These are phyloP conservation scores for Haberlea rhodopensis DNA, from an alignment of 257 asterid species.

Conservation along the genomic window DNA sequence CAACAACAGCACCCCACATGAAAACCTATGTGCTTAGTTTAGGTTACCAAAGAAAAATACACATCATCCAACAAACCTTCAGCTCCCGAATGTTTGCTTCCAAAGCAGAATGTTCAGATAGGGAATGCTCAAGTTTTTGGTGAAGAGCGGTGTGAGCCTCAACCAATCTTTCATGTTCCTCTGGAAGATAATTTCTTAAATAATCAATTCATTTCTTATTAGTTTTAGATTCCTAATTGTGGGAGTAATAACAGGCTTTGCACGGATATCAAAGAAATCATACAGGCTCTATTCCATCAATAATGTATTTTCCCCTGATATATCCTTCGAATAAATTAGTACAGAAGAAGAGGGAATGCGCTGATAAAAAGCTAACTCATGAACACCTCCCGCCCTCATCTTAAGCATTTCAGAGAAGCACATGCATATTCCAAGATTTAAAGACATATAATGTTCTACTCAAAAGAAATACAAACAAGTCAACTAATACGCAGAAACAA, in stretches of 20 bases:
- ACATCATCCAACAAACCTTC: constrained; percentile 42
- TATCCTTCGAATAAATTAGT: constrained; percentile 5
- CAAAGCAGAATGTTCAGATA: constrained; percentile 55
- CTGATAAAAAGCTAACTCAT: constrained; percentile 6
- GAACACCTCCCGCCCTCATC: constrained; percentile 14
- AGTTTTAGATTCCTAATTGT: background rate
- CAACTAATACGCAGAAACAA: background rate
- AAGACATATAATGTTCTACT: background rate
- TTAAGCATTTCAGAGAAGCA: background rate
- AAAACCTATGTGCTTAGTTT: background rate
- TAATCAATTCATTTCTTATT: constrained; percentile 21
- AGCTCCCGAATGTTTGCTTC: constrained; percentile 66
- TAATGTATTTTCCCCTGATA: constrained; percentile 1
- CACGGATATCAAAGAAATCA: background rate
- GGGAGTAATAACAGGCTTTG: background rate
- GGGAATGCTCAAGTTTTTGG: constrained; percentile 65
- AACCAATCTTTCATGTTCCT: constrained; percentile 73
- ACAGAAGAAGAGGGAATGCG: background rate
- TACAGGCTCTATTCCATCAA: background rate
- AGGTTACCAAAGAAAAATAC: constrained; percentile 10
- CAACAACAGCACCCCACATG: constrained; percentile 16
- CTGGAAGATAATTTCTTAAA: constrained; percentile 37
- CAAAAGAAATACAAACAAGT: background rate
- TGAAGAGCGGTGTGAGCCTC: constrained; percentile 65
- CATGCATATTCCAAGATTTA: background rate